Percentiles rank a stretch among this genome's conserved stretches.
Evolutionary conservation across 2,329 filamentous ascomycete species (phyloP).

Genomic region (Trichoderma simmonsii): DNA sequence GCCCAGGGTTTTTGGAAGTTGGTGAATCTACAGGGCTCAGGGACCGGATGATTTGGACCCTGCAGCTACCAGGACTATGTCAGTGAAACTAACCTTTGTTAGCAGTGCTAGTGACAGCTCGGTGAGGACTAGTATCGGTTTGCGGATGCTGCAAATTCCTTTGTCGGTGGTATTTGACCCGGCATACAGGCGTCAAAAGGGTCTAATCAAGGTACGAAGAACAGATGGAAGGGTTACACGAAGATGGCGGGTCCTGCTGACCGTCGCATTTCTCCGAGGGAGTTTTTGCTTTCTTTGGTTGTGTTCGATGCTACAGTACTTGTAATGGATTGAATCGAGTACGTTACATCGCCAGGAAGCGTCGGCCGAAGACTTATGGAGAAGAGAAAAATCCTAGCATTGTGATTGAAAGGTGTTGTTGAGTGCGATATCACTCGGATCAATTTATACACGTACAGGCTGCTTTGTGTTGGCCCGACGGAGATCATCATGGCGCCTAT

Average conservation of each 20-base stretch:
- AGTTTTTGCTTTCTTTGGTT: not conserved
- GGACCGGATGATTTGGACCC: not conserved
- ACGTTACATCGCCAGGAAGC: not conserved
- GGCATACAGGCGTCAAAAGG: not conserved
- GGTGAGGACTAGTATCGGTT: not conserved
- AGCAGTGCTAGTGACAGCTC: not conserved
- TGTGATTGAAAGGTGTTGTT: not conserved
- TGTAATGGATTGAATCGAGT: not conserved
- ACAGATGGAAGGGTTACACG: not conserved
- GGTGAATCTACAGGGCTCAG: not conserved
- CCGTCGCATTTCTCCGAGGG: not conserved
- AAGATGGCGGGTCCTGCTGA: not conserved
- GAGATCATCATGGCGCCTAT: not conserved
- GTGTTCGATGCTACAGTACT: not conserved
- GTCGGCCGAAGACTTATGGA: not conserved
- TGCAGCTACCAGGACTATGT: not conserved
- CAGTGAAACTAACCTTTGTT: not conserved
- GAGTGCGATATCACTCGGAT: not conserved
- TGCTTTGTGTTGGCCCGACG: not conserved
- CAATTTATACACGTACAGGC: not conserved
- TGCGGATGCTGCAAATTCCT: not conserved
- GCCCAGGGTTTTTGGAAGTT: not conserved
- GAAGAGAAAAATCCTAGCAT: not conserved
- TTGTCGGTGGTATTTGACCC: not conserved
- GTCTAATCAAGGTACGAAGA: not conserved